These are phyloP conservation scores for Haematococcus lacustris DNA, from an alignment of 139 green algal genomes.

Conservation along the genomic window DNA sequence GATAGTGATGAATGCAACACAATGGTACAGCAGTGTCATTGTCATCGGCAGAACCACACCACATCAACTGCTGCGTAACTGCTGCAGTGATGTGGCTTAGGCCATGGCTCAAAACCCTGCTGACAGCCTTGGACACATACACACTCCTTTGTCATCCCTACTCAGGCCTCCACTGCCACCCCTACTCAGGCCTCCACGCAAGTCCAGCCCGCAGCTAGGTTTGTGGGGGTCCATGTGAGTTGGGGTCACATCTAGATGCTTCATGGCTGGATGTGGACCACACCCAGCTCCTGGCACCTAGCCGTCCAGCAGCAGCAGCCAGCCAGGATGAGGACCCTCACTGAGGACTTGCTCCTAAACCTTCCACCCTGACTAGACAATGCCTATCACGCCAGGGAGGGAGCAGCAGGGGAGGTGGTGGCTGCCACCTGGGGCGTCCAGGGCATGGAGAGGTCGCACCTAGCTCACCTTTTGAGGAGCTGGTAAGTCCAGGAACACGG, in stretches of 20 bases:
- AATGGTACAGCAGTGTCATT: neutral
- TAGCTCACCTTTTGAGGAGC: conserved; percentile 68
- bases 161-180: no score
- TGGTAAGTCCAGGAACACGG: conserved; percentile 93
- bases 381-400: neutral
- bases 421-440: neutral
- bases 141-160: no score
- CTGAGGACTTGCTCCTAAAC: neutral
- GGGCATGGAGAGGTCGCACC: neutral
- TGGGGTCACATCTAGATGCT: no score
- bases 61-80: neutral
- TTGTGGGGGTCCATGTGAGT: no score
- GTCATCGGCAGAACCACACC: neutral
- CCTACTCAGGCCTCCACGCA: no score
- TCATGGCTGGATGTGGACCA: no score
- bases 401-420: neutral
- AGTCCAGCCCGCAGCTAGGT: no score
- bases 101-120: no score
- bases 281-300: no score
- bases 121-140: no score
- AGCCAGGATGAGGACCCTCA: neutral
- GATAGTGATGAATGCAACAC: neutral
- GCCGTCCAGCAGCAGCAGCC: neutral
- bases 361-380: neutral
- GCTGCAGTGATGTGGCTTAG: no score